A percentile compares a stretch with the other conserved stretches of the same genome.
These are phyloP conservation scores for Linum trigynum DNA, from an alignment of 345 rosid species.

Conservation along the genomic window DNA sequence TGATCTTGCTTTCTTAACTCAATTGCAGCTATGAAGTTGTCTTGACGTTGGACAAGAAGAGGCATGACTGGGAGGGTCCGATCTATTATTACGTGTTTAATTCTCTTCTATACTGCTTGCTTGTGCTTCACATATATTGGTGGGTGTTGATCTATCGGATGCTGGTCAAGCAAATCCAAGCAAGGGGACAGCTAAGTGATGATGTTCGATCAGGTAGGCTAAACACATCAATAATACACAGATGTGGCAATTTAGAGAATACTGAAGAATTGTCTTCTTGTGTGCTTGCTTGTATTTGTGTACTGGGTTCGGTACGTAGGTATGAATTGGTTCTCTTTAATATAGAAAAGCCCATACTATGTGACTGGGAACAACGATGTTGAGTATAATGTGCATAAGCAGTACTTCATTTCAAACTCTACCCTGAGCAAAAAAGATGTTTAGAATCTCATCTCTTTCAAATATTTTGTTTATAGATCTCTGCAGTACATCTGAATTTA, in stretches of 20 bases:
- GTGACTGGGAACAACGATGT: no score
- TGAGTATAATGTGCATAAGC: no score
- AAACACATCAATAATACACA: background rate
- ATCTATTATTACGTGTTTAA: constrained; percentile 63
- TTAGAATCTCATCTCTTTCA: no score
- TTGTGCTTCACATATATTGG: constrained; percentile 67
- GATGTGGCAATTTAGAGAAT: no score
- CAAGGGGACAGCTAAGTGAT: constrained; percentile 53
- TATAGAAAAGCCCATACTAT: no score
- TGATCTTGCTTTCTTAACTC: background rate
- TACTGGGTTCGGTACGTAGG: no score
- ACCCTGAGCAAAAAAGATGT: no score
- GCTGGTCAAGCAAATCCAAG: constrained; percentile 46
- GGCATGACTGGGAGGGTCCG: constrained; percentile 37
- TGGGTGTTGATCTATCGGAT: constrained; percentile 57
- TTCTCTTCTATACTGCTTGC: constrained; percentile 60
- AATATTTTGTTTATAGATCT: no score
- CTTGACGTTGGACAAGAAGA: constrained; percentile 38
- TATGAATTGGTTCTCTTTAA: no score
- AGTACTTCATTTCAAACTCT: no score
- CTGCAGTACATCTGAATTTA: background rate
- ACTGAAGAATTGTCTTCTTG: no score
- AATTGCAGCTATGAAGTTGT: constrained; percentile 61
- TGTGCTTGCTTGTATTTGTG: no score
- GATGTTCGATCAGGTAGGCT: constrained; percentile 74